Conservation (phyloP, 768 basidiomycete species). For the Gloeopeniophorella convolvens region DNA sequence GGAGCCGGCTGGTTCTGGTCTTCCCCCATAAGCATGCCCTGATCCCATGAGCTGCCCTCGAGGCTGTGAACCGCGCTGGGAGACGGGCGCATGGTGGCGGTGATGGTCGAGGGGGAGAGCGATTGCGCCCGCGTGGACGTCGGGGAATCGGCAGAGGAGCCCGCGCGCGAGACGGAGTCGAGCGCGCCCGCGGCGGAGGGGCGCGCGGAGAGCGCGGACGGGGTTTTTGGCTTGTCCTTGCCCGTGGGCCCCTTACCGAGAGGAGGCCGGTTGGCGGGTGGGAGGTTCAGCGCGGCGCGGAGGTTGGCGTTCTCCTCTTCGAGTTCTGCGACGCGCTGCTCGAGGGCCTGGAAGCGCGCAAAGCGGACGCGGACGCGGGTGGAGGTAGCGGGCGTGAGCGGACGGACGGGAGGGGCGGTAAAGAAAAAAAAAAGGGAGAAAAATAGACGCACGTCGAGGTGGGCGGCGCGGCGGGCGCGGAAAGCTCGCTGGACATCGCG, state of each 20-base stretch:
- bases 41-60: conserved; percentile 51
- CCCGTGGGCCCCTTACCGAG: conserved; percentile 85
- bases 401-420: conserved; percentile 26
- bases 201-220: conserved; percentile 8
- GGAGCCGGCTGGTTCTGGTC: conserved; percentile 32
- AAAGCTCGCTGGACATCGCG: conserved; percentile 88
- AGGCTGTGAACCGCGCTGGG: conserved; percentile 30
- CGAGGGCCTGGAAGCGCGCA: conserved; percentile 83
- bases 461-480: conserved; percentile 81
- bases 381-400: no score
- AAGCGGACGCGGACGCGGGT: no score
- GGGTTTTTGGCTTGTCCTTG: conserved; percentile 63
- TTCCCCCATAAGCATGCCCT: conserved; percentile 43
- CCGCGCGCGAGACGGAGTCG: conserved; percentile 18
- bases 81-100: conserved; percentile 38
- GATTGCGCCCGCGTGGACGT: conserved; percentile 51
- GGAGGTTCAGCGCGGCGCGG: conserved; percentile 64
- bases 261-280: conserved; percentile 62
- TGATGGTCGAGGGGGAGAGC: conserved; percentile 51
- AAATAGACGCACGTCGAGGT: conserved; percentile 56
- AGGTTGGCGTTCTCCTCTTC: conserved; percentile 79
- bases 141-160: conserved; percentile 30
- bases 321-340: conserved; percentile 72
- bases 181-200: conserved; percentile 11
- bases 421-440: conserved; percentile 19